These are phyloP conservation scores for Balansia obtecta DNA, from an alignment of 2,329 filamentous ascomycete species.

Conservation along the genomic window DNA sequence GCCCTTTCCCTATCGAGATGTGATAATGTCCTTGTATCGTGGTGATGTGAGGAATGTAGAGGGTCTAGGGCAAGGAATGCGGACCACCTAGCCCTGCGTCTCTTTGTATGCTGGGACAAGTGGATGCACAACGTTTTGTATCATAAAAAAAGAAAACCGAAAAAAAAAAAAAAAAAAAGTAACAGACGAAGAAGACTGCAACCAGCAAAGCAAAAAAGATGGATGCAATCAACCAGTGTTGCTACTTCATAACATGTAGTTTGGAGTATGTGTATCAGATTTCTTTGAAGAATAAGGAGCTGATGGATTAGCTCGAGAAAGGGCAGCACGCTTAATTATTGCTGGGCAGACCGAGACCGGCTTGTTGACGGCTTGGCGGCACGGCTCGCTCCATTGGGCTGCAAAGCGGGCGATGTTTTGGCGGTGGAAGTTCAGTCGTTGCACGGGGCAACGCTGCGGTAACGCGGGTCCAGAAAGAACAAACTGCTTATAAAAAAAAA, in stretches of 20 bases:
- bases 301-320: not conserved
- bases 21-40: constrained; percentile 3
- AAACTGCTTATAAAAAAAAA: not conserved
- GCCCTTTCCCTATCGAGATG: not conserved
- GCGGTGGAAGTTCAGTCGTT: constrained; percentile 3
- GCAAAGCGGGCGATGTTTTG: constrained; percentile 5
- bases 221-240: not conserved
- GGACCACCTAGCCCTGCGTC: constrained; percentile 20
- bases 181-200: not conserved
- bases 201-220: not conserved
- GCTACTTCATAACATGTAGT: constrained; percentile 5
- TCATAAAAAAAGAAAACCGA: not conserved
- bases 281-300: not conserved
- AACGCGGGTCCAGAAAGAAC: not conserved
- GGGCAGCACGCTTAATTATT: constrained; percentile 1
- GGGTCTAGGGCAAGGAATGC: constrained; percentile 17
- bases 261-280: not conserved
- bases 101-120: constrained; percentile 6
- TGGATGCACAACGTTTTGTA: not conserved
- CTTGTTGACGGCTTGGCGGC: constrained; percentile 4
- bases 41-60: constrained; percentile 17
- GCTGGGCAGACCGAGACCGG: not conserved
- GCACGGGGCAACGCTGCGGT: constrained; percentile 8
- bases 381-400: constrained; percentile 4
- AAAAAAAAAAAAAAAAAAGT: too few species aligned